Percentiles rank a stretch among this genome's conserved stretches.
Conservation (phyloP, 2,329 filamentous ascomycete genomes). For the Davidsoniella virescens region DNA sequence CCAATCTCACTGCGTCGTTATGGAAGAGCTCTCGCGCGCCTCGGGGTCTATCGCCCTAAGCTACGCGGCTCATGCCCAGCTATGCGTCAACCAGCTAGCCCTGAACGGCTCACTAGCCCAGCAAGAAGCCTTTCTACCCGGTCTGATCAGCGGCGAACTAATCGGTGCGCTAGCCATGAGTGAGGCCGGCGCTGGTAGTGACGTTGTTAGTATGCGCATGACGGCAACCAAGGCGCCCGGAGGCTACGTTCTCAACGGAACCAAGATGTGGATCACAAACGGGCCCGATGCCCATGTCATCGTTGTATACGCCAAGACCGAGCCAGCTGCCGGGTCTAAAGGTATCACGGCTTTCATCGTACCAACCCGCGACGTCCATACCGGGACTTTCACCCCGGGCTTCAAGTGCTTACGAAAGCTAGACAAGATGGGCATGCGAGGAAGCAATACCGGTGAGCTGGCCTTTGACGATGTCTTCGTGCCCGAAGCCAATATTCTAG, state of each 20-base stretch:
- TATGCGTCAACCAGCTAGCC: conserved; percentile 92
- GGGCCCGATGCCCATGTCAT: conserved; percentile 85
- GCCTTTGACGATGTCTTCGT: conserved; percentile 86
- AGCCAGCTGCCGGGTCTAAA: conserved; percentile 62
- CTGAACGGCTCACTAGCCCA: conserved; percentile 70
- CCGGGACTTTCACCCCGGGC: conserved; percentile 42
- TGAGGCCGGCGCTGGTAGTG: conserved; percentile 76
- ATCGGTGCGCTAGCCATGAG: conserved; percentile 90
- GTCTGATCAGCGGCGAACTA: conserved; percentile 60
- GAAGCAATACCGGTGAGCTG: conserved; percentile 88
- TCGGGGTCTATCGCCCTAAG: conserved; percentile 73
- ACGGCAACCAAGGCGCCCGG: conserved; percentile 66
- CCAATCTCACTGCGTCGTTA: conserved; percentile 86
- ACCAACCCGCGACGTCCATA: conserved; percentile 33
- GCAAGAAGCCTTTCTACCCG: conserved; percentile 66
- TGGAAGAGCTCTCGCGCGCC: conserved; percentile 87
- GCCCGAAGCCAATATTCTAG: conserved; percentile 65
- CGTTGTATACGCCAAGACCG: conserved; percentile 93
- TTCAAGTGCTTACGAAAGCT: conserved; percentile 83
- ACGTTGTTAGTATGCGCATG: conserved; percentile 92
- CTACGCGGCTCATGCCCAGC: conserved; percentile 88
- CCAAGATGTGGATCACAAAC: conserved; percentile 99
- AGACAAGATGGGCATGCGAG: conserved; percentile 96
- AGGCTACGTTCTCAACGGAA: conserved; percentile 72
- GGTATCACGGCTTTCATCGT: conserved; percentile 94